Evolutionary conservation across 176 grass and related monocot species (phyloP).

Genomic region (Saccharum spontaneum): DNA sequence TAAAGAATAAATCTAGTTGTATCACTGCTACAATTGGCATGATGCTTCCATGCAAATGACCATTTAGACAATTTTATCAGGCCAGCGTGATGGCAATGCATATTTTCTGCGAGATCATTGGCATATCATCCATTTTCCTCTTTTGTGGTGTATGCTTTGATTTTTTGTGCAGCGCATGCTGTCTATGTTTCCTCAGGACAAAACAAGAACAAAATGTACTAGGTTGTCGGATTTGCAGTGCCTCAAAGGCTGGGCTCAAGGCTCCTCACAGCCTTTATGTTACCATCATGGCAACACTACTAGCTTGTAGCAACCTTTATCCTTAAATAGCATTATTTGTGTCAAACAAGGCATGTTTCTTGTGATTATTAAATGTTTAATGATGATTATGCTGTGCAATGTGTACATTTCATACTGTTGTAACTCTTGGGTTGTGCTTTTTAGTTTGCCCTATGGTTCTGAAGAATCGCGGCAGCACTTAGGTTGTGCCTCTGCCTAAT

Average conservation of each 20-base stretch:
- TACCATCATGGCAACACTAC: conserved; percentile 51
- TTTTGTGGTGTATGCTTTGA: not conserved
- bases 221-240: conserved; percentile 46
- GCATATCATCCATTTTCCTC: not conserved
- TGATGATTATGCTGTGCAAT: not conserved
- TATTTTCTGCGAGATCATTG: not conserved
- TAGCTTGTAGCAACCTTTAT: conserved; percentile 58
- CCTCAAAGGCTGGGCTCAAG: conserved; percentile 68
- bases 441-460: not conserved
- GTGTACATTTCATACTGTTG: not conserved
- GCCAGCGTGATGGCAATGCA: not conserved
- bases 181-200: not conserved
- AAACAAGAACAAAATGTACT: conserved; percentile 13
- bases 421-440: not conserved
- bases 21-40: not conserved
- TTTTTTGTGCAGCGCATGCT: not conserved
- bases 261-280: conserved; percentile 64
- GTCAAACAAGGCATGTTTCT: conserved; percentile 63
- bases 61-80: not conserved
- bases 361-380: conserved; percentile 20
- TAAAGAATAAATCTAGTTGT: not conserved
- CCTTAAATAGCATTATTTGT: conserved; percentile 79
- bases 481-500: not conserved
- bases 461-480: not conserved
- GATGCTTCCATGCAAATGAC: not conserved